Evolutionary conservation across 2,329 filamentous ascomycete genomes (phyloP).

Genomic region (Tolypocladium inflatum): DNA sequence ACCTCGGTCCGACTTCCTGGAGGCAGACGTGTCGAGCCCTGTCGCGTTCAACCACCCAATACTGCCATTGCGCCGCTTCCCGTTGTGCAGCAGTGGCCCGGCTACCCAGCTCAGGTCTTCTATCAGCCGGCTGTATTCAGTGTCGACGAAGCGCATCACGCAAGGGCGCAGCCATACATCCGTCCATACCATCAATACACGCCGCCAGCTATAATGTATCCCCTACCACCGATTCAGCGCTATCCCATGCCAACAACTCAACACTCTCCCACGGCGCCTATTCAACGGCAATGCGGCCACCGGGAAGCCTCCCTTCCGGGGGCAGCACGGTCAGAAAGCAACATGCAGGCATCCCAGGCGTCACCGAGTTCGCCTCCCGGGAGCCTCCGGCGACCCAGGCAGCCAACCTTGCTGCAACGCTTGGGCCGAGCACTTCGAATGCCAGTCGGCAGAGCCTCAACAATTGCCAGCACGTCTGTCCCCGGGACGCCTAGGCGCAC

Average conservation of each 20-base stretch:
- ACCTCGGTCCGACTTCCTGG: constrained; percentile 3
- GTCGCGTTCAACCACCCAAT: background rate
- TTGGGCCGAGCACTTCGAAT: constrained; percentile 16
- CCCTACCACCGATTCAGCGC: background rate
- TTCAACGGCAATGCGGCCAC: background rate
- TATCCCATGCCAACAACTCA: background rate
- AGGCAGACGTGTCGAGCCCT: constrained; percentile 3
- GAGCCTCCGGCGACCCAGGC: background rate
- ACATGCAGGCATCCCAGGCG: background rate
- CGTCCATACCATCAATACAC: background rate
- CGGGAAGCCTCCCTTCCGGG: background rate
- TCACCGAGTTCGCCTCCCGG: background rate
- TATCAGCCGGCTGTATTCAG: constrained; percentile 3
- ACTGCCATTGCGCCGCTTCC: constrained; percentile 1
- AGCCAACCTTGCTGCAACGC: constrained; percentile 17
- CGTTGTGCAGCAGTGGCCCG: background rate
- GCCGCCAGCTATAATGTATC: background rate
- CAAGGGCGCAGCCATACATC: background rate
- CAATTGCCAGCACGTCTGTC: constrained; percentile 19
- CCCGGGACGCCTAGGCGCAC: constrained; percentile 6
- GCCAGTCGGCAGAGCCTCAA: constrained; percentile 24
- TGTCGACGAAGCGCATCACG: background rate
- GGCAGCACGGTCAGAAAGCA: background rate
- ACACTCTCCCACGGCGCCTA: background rate
- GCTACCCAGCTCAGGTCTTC: background rate